Conservation (phyloP, 192 early-diverging fungal species). For the Backusella psychrophila region DNA sequence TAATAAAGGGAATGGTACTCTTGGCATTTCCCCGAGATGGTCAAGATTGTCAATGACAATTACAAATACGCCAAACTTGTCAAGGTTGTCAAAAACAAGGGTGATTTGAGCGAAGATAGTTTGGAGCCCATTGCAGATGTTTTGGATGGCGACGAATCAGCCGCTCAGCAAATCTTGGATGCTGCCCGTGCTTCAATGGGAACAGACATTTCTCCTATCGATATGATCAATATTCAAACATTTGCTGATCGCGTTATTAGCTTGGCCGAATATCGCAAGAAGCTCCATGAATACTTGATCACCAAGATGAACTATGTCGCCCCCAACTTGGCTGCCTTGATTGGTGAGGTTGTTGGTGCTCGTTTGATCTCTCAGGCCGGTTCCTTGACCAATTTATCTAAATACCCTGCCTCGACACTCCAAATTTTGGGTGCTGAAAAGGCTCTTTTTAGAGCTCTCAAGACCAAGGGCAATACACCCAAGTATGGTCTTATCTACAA, state of each 20-base stretch:
- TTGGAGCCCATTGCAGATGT: constrained; percentile 80
- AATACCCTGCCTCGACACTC: constrained; percentile 96
- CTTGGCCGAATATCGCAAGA: constrained; percentile 91
- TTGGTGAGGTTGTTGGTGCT: constrained; percentile 96
- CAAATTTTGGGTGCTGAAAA: constrained; percentile 99
- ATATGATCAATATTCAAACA: constrained; percentile 92
- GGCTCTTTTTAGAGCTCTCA: constrained; percentile 95
- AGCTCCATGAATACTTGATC: constrained; percentile 86
- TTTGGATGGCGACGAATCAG: constrained; percentile 66
- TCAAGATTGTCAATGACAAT: constrained; percentile 95
- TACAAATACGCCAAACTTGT: constrained; percentile 86
- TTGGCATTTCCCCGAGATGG: constrained; percentile 99
- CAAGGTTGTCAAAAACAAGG: constrained; percentile 92
- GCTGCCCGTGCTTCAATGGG: constrained; percentile 97
- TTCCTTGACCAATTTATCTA: constrained; percentile 93
- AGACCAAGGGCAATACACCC: constrained; percentile 94
- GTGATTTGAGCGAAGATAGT: constrained; percentile 72
- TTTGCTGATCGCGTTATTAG: constrained; percentile 91
- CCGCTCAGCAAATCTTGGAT: constrained; percentile 86
- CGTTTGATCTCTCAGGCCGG: constrained; percentile 96
- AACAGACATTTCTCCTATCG: constrained; percentile 93
- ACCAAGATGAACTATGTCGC: constrained; percentile 96
- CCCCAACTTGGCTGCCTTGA: constrained; percentile 92
- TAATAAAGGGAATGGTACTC: constrained; percentile 92
- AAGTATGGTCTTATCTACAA: constrained; percentile 98